A percentile compares a stretch with the other conserved stretches of the same genome.
Conservation (phyloP, 2,329 filamentous ascomycete genomes). For the Lecanicillium sp. region DNA sequence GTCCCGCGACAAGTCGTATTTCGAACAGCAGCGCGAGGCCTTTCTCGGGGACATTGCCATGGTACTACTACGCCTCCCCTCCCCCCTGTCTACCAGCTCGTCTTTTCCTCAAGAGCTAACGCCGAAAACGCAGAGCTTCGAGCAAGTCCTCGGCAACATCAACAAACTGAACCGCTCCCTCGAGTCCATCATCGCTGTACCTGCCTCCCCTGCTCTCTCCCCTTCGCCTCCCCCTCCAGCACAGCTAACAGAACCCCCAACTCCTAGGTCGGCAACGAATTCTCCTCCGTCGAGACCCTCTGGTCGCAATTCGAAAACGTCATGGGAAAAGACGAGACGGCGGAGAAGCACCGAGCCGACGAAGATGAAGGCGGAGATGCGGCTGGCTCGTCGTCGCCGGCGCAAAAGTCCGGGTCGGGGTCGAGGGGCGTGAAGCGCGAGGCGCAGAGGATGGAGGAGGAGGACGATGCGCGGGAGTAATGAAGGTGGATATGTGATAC, state of each 20-base stretch:
- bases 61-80: conserved; percentile 35
- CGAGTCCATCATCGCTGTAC: conserved; percentile 82
- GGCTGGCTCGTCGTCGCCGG: no score
- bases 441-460: conserved; percentile 4
- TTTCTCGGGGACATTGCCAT: conserved; percentile 68
- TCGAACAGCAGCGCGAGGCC: conserved; percentile 68
- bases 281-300: conserved; percentile 90
- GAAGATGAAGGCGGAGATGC: conserved; percentile 24
- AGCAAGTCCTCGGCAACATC: conserved; percentile 89
- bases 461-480: conserved; percentile 4
- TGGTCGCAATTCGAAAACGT: conserved; percentile 98
- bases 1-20: conserved; percentile 51
- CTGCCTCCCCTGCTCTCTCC: no score
- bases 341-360: conserved; percentile 20
- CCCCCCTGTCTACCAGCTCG: background rate
- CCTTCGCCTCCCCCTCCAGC: no score
- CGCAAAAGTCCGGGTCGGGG: conserved; percentile 8
- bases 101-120: no score
- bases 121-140: conserved; percentile 57
- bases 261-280: conserved; percentile 80
- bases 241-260: background rate
- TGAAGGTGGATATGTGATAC: background rate
- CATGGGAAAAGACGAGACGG: conserved; percentile 65
- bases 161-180: conserved; percentile 91
- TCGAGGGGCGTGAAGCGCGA: conserved; percentile 5